These are phyloP conservation scores for Saxophila tyrrhenica DNA, from an alignment of 495 filamentous ascomycete genomes.

Conservation along the genomic window DNA sequence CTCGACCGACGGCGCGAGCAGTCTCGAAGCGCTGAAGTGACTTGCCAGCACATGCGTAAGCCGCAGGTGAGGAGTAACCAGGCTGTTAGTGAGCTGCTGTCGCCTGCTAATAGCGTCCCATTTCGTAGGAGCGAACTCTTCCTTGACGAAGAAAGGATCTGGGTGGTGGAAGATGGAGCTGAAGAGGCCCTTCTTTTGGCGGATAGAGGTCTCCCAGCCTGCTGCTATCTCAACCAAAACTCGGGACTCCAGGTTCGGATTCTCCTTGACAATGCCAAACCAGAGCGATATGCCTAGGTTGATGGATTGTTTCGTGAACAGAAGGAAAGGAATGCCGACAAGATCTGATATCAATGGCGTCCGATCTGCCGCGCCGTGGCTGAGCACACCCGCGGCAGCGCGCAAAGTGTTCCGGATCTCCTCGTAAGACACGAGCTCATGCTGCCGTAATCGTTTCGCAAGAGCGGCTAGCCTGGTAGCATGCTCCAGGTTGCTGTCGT, in stretches of 20 bases:
- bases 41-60: constrained; percentile 82
- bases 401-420: constrained; percentile 72
- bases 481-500: constrained; percentile 30
- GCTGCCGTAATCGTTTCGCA: constrained; percentile 52
- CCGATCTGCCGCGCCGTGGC: constrained; percentile 57
- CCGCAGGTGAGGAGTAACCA: constrained; percentile 73
- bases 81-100: constrained; percentile 64
- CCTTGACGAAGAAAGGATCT: constrained; percentile 80
- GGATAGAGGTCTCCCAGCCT: constrained; percentile 74
- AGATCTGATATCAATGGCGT: constrained; percentile 71
- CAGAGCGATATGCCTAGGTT: constrained; percentile 91
- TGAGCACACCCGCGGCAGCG: constrained; percentile 73
- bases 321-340: constrained; percentile 77
- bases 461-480: constrained; percentile 48
- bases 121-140: constrained; percentile 88
- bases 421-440: constrained; percentile 53
- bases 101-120: constrained; percentile 59
- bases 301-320: constrained; percentile 90
- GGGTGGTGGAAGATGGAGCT: constrained; percentile 58
- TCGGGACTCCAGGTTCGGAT: constrained; percentile 72
- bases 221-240: constrained; percentile 73
- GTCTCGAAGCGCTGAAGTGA: constrained; percentile 81
- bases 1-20: constrained; percentile 69
- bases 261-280: constrained; percentile 94
- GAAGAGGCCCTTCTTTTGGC: constrained; percentile 68